Evolutionary conservation across 2,329 filamentous ascomycete species (phyloP).

Genomic region (Diaporthe citri): DNA sequence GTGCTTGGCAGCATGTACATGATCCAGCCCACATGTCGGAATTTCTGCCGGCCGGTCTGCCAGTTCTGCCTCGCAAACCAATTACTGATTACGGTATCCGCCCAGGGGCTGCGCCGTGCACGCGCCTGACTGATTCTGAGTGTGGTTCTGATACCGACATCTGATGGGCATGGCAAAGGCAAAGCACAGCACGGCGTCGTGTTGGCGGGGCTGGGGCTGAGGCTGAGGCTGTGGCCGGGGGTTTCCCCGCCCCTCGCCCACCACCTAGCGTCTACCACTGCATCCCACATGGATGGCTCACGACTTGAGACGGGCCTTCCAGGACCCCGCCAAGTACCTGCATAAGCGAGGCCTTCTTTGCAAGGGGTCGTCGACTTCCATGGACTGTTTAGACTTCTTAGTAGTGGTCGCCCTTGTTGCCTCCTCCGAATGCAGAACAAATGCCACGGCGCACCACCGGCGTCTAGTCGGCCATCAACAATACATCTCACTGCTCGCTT

Average conservation of each 20-base stretch:
- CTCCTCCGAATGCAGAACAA: not conserved
- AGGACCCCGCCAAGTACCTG: slow-evolving; percentile 17
- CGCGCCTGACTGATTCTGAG: not conserved
- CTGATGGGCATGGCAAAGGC: not conserved
- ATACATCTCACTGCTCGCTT: not conserved
- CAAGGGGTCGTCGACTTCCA: not conserved
- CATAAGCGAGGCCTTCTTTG: slow-evolving; percentile 13
- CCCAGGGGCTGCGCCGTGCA: slow-evolving; percentile 9
- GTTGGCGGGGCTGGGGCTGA: slow-evolving; percentile 22
- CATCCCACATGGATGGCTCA: slow-evolving; percentile 17
- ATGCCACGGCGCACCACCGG: not conserved
- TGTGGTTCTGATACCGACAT: not conserved
- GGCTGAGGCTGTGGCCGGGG: slow-evolving; percentile 14
- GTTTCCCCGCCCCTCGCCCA: not conserved
- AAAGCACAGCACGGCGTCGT: no score
- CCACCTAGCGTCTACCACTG: not conserved
- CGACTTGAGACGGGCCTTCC: not conserved
- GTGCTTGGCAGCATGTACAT: not conserved
- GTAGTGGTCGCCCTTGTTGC: slow-evolving; percentile 16
- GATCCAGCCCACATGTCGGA: no score
- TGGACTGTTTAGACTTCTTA: slow-evolving; percentile 9
- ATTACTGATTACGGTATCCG: not conserved
- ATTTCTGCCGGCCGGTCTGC: not conserved
- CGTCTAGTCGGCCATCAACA: not conserved
- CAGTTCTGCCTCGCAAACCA: not conserved